Evolutionary conservation across 352 stramenopile species (phyloP), one percentile per base, ranked within the genome.

Genomic region (Globisporangium uncinulatum): DNA sequence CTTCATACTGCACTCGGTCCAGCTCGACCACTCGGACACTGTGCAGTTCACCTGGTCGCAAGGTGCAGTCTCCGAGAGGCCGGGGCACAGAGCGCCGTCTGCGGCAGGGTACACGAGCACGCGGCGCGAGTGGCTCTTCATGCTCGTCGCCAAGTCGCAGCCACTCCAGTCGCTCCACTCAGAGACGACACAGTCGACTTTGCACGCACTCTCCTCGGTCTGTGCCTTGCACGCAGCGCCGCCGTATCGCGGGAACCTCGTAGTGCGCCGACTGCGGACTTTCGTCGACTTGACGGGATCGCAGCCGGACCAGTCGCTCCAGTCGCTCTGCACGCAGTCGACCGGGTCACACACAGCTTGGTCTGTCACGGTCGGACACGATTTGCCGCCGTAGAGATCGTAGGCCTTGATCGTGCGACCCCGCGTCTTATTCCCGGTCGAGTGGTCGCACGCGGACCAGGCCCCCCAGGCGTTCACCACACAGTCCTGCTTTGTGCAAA

Each of bases 41-140:
- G 37, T 29, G 55, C 76, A 89, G 54, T 85, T 51, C 19, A 79
- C 49, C 5, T 63, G 56, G 46, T 87, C 76, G 37, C 79, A 89
- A 0, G 15, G 17, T 1, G 17, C 52, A 0, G 56, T 31, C 15
- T 89, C 71, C 0, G 45, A 55, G 3, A 66, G 51, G 0, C 32
- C 36, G 9, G 45, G 67, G 31, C 76, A 87, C 0, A 51, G 29
- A 6, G 51, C 51, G 0, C 74, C 79, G 21, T 64, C 53, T 0
- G 65, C 48, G 1, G 50, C 58, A 0, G 77, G 69, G 49, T 62
- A 73, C 3, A 65, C 62, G 0, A 69, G 36, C 6, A 89, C 66
- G 2, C 68, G 56, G 2, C 81, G 65, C 21, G 63, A 60, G 9
- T 74, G 73, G 7, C 65, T 76, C 54, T 83, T 83, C 32, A 61